Percentiles rank a stretch among this genome's conserved stretches.
Conservation (phyloP, 805 yeast genomes). For the Danielozyma ontarioensis region DNA sequence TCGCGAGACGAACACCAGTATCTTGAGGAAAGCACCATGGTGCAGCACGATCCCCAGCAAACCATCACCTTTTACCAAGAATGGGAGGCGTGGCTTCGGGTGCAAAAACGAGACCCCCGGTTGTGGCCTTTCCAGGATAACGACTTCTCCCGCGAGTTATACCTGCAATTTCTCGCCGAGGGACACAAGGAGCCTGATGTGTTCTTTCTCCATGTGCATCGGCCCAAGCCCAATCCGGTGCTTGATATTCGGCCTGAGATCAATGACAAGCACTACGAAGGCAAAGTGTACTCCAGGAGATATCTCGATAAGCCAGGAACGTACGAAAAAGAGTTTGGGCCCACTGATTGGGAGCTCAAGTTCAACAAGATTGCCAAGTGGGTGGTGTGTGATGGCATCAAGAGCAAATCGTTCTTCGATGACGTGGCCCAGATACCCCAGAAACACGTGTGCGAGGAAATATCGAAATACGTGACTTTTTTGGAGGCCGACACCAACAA, state of each 20-base stretch:
- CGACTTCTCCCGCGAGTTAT: slow-evolving; percentile 6
- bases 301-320: slow-evolving; percentile 13
- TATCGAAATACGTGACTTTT: slow-evolving; percentile 16
- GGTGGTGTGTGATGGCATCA: slow-evolving; percentile 19
- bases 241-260: slow-evolving; percentile 7
- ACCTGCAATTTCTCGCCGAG: slow-evolving; percentile 7
- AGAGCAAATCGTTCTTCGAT: slow-evolving; percentile 15
- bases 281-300: slow-evolving; percentile 11
- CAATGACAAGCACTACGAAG: slow-evolving; percentile 2
- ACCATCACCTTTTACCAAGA: slow-evolving; percentile 6
- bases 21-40: slow-evolving; percentile 19
- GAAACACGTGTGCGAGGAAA: slow-evolving; percentile 15
- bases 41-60: slow-evolving; percentile 17
- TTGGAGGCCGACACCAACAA: slow-evolving; percentile 16
- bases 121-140: slow-evolving; percentile 12
- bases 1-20: no score
- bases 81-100: slow-evolving; percentile 11
- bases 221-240: slow-evolving; percentile 15
- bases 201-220: slow-evolving; percentile 17
- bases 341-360: slow-evolving; percentile 19
- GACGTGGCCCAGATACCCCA: slow-evolving; percentile 8
- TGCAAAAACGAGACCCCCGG: slow-evolving; percentile 12
- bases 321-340: slow-evolving; percentile 11
- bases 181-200: slow-evolving; percentile 7
- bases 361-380: slow-evolving; percentile 18